Conservation (phyloP, 106 monocot genomes). For the Apostasia shenzhenica region DNA sequence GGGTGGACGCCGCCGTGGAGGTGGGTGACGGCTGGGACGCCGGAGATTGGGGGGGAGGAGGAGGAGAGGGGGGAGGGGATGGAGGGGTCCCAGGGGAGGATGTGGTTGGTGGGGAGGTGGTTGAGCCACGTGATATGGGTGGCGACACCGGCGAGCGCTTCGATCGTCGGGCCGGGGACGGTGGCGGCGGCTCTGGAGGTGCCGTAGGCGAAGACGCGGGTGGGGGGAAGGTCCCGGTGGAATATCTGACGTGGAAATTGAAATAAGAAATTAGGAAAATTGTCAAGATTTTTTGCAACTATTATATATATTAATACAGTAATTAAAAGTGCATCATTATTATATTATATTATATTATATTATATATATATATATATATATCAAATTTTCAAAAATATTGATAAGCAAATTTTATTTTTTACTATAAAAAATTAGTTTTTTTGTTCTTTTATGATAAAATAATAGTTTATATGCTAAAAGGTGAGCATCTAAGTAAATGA, state of each 20-base stretch:
- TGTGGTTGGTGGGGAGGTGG: constrained; percentile 56
- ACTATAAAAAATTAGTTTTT: too few species aligned
- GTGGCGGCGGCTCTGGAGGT: constrained; percentile 33
- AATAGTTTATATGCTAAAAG: too few species aligned
- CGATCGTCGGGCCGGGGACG: constrained; percentile 75
- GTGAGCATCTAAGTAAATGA: too few species aligned
- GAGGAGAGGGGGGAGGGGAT: constrained; percentile 35
- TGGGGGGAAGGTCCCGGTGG: constrained; percentile 59
- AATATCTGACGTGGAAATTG: constrained; percentile 44
- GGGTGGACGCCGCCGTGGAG: constrained; percentile 52
- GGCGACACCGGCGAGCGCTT: constrained; percentile 37
- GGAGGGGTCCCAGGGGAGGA: constrained; percentile 65
- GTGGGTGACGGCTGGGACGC: constrained; percentile 37
- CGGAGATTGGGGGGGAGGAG: constrained; percentile 1
- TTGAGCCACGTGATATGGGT: constrained; percentile 64
- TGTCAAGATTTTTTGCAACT: too few species aligned
- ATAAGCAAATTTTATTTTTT: too few species aligned
- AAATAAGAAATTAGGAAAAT: too few species aligned
- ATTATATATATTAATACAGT: too few species aligned
- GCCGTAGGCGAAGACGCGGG: constrained; percentile 59
- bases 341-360: too few species aligned
- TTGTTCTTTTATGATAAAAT: too few species aligned
- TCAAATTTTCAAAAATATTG: too few species aligned
- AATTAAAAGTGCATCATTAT: too few species aligned
- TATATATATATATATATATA: too few species aligned